Base-by-base conservation (phyloP, 139 green algal genomes). In the Chlorella sp. region DNA sequence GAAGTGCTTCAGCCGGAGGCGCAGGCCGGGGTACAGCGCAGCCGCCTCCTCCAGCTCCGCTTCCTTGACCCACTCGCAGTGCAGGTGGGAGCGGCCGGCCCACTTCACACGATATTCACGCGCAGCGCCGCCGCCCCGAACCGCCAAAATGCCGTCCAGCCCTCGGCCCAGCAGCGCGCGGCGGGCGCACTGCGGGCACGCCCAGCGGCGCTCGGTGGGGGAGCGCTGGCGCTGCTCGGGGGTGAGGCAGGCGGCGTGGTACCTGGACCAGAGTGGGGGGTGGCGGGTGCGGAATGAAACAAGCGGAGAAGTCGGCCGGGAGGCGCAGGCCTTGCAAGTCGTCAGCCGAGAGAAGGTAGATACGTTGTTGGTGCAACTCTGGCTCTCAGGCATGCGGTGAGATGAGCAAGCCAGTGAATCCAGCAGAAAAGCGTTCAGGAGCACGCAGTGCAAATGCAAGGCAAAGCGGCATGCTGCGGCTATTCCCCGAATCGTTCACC, bases 101-200 rank as follows among this genome's bases (percentile, higher is more conserved):
- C 41, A 83, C 60, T 83, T 83, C 1, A 83, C 6, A 28, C 40
- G 77, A 40, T 83, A 83, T 43, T 83, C 58, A 32, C 40, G 40
- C 4, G 38, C 77, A 17, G 77, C 77, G 6, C 76, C 76, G 77
- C 77, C 41, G 58, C 77, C 77, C 1, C 77, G 77, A 20, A 22
- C n/a, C 1, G 77, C 77, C 56, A 83, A 32, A 4, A 83, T 40
- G 38, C 40, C 38, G 26, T 83, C 77, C 2, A 83, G 43, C 1
- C n/a, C 4, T 4, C 30, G 26, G 28, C 77, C 77, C 40, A 83
- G 77, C 77, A 34, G 60, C 17, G 38, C 46, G 60, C 38, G 77
- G 34, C 77, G 77, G 30, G 3, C n/a, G 41, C 77, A 83, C 58
- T 56, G 60, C 30, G 77, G 77, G 77, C 77, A 83, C 6, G 34